Base-by-base conservation (phyloP, 345 rosid species). In the rapeseed (Brassica napus) region DNA sequence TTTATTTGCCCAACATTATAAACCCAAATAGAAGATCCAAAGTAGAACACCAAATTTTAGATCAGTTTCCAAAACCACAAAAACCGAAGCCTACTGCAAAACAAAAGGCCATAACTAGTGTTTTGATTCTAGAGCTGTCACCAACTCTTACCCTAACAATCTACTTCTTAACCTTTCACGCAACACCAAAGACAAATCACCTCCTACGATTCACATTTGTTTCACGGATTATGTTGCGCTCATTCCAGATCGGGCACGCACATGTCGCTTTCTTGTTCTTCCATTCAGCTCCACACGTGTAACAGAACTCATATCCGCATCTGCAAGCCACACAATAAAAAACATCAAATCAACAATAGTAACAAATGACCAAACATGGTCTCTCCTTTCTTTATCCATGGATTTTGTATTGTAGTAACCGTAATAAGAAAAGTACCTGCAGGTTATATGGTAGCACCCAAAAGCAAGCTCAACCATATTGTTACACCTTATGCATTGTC, bases 241-340 rank as follows among this genome's bases (percentile, higher is more conserved):
- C 92, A 58, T 85, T 85, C 92, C 87, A 88, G 10, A 88, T 81
- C 37, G 83, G 84, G 54, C 93, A 89, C 0, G 57, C 0, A 76
- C 93, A 89, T 57, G 91, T 82, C 74, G 87, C 61, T 62, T 74
- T 82, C 79, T 87, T 86, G n/a, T 79, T 32, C 68, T 74, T 84
- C 89, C 90, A 89, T 65, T 83, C 78, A 47, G 87, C 88, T 64
- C 92, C 92, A 79, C 92, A 89, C 1, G 84, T 86, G 74, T 89
- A 89, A 78, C 92, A 89, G 64, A 89, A 89, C 84, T 89, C 84
- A 39, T 74, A 80, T 21, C 89, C 90, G 54, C 90, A 87, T 67
- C 92, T 86, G 67, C 75, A 47, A 3, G 67, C 75, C 30, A 3
- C 11, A 21, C 2, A 47, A 12, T 0, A 30, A 30, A 6, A 10